A percentile compares a stretch with the other conserved stretches of the same genome.
These are phyloP conservation scores for Nicotiana attenuata DNA, from an alignment of 257 asterid species.

Conservation along the genomic window DNA sequence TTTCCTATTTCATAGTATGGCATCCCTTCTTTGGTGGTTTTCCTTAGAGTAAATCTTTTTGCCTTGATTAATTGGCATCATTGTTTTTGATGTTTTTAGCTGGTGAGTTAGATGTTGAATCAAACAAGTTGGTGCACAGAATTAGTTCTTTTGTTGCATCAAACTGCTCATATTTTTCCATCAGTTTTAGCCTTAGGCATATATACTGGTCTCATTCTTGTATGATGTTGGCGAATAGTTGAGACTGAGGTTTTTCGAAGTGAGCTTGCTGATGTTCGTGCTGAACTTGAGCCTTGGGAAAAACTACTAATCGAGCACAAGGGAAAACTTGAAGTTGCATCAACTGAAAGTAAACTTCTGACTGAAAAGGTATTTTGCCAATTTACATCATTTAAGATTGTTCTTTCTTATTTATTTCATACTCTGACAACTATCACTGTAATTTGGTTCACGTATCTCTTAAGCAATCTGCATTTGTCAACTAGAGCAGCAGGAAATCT, in stretches of 20 bases:
- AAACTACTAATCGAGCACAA: slow-evolving; percentile 74
- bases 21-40: background rate
- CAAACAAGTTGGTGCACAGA: background rate
- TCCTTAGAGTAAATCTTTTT: background rate
- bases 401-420: background rate
- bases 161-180: background rate
- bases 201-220: background rate
- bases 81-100: background rate
- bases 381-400: background rate
- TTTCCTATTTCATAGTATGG: background rate
- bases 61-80: background rate
- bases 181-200: background rate
- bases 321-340: slow-evolving; percentile 87
- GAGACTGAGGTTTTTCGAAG: slow-evolving; percentile 72
- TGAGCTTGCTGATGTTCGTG: slow-evolving; percentile 83
- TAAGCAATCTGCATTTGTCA: background rate
- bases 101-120: background rate
- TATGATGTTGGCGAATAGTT: slow-evolving; percentile 38
- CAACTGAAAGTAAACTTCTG: slow-evolving; percentile 67
- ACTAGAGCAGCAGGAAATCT: background rate
- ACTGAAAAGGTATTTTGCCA: slow-evolving; percentile 53
- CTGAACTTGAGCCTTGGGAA: slow-evolving; percentile 95
- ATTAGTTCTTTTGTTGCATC: background rate
- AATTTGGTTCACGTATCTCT: background rate
- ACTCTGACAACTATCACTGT: background rate